Base-by-base conservation (phyloP, 495 filamentous ascomycete genomes). In the Friedmanniomyces simplex region DNA sequence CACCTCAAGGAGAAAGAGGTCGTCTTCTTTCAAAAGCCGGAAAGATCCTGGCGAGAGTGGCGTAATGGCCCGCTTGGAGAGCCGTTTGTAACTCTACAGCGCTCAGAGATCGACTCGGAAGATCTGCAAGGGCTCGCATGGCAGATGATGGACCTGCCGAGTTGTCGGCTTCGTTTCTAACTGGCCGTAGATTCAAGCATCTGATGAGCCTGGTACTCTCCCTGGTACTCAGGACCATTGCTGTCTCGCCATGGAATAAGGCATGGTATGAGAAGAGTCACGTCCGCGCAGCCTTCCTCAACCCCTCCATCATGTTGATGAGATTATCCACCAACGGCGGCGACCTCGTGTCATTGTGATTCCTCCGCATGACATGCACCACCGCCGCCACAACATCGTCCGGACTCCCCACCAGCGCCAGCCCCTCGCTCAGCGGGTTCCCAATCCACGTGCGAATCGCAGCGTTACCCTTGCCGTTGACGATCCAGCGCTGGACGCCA, bases 301-400 rank as follows among this genome's bases (percentile, higher is more conserved):
- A 42, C 10, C 59, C 77, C 43, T 76, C 75, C 67, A 83, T 74
- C 53, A 84, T 64, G 32, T 76, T 68, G 41, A 77, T 71, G 10
- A 83, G 67, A 58, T 81, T 82, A 62, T 82, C 80, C 14, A 79
- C 75, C 28, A 79, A 61, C 14, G 75, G 70, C 26, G 77, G 71
- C 14, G 66, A 61, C 11, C 71, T 65, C 14, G 62, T 58, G 12
- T 51, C 58, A 45, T 59, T 57, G 63, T 74, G 77, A 63, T 80
- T 80, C 5, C 67, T 63, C 24, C 70, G 66, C 49, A 82, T 67
- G 0, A 81, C 67, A 45, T 74, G 70, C 47, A 76, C 68, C 10
- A 74, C 72, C 42, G 73, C 66, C 26, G 69, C 68, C 67, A 83
- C 78, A 1, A 79, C 72, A 0, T 63, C 63, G 8, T 73, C 65